Base-by-base conservation (phyloP, 768 basidiomycete genomes). In the Termitomyces sp. region DNA sequence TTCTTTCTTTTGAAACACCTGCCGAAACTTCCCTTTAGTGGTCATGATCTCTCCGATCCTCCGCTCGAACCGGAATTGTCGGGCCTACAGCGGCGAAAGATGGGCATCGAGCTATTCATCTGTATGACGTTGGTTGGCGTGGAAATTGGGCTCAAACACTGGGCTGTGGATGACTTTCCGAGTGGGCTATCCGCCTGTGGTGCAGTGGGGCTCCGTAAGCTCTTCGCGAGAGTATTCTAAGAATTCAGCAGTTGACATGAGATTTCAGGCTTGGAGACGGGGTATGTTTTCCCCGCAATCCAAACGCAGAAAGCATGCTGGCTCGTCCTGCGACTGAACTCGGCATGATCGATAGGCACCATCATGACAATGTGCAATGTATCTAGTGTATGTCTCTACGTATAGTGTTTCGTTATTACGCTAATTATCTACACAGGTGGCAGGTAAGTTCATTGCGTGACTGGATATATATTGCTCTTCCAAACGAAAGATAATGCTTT, bases 121-220 rank as follows among this genome's bases (percentile, higher is more conserved):
- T 89, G 21, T 94, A 92, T 64, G 83, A 92, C 64, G 61, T 94
- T 5, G 91, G 92, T 11, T 88, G 84, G 82, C 74, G 78, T 46
- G 77, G 71, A 60, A 94, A 94, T 60, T 85, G 86, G 80, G 72
- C 66, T 17, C 86, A 90, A 66, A 82, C 83, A 2, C 78, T 90
- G 57, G 89, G 87, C 10, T 86, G 78, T 78, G 75, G 70, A 38
- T 74, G 65, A 34, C 76, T 71, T 57, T 73, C 72, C 59, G 82
- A 82, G 4, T 86, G 82, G 82, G 55, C 82, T 4, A 66, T 72
- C 45, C 77, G 84, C 34, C 40, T 89, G 3, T 69, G 82, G 58
- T 80, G 73, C 59, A 90, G 90, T 4, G 90, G 87, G 44, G 73
- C 78, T 32, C 77, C 83, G 89, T 90, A 65, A 72, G 85, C 75